Base-by-base conservation (phyloP, 1,284 basidiomycete genomes). In the Agroathelia rolfsii region DNA sequence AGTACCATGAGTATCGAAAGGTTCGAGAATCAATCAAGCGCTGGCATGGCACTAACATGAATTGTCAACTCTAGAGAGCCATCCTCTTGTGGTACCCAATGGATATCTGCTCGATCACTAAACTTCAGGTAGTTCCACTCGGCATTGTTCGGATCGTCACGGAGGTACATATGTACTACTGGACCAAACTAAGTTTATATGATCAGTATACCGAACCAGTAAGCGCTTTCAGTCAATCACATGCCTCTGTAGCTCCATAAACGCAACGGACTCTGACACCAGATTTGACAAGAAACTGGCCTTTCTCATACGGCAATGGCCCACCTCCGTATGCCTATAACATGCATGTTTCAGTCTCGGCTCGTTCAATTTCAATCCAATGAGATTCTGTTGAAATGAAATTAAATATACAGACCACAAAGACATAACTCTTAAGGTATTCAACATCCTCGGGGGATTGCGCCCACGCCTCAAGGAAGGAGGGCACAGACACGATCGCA, bases 401-500 rank as follows among this genome's bases (percentile, higher is more conserved):
- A 26, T 2, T n/a, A 6, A 32, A 12, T 8, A 14, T n/a, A 41
- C 56, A 9, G 35, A 58, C 59, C 11, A 58, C 41, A 34, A 50
- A 44, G n/a, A 51, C 46, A 11, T 56, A 37, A 6, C 32, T 45
- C 28, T 47, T 46, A 5, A 61, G 44, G 6, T 53, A 38, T 3
- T 49, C 46, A 6, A 62, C 40, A 11, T 45, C 41, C 7, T 48
- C 44, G 2, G 40, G 24, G 7, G 48, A 46, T 36, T 52, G 49
- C 2, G 44, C 38, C 58, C 60, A 61, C 4, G 55, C 38, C 26
- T 58, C 49, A 13, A 63, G 37, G 12, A 61, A 43, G n/a, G 55
- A 41, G 1, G 61, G 60, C n/a, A 61, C 51, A 13, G 43, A 48
- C 1, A 58, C 41, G 14, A 59, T 36, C 11, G 43, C 44, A 20